Evolutionary conservation across 768 basidiomycete species (phyloP).

Genomic region (Macrolepiota dolichaula): DNA sequence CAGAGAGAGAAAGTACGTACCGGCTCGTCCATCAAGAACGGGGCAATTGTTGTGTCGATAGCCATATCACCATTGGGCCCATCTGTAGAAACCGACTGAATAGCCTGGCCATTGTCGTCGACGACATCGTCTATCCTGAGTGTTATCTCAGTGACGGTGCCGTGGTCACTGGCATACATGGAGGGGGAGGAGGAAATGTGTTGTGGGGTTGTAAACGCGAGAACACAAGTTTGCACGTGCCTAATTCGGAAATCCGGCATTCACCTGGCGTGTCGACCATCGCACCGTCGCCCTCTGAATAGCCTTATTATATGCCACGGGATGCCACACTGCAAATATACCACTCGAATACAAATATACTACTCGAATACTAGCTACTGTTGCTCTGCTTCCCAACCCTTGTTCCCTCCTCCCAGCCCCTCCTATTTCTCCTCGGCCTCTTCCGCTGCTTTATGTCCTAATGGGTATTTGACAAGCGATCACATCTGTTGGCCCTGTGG

Average conservation of each 20-base stretch:
- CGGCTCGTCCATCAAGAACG: slow-evolving; percentile 7
- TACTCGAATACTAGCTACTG: neutral
- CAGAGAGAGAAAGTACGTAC: neutral
- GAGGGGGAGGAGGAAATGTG: neutral
- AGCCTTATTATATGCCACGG: neutral
- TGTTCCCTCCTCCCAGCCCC: neutral
- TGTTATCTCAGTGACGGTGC: neutral
- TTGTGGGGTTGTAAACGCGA: slow-evolving; percentile 6
- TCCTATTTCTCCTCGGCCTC: neutral
- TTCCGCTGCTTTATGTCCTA: neutral
- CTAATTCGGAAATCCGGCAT: neutral
- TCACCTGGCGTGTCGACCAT: neutral
- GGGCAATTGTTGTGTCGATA: slow-evolving; percentile 10
- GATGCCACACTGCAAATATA: neutral
- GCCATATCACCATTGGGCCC: neutral
- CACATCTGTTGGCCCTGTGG: neutral
- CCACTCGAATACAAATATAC: neutral
- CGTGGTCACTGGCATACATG: neutral
- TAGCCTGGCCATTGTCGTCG: slow-evolving; percentile 10
- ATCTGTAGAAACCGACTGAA: neutral
- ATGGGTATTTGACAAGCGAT: neutral
- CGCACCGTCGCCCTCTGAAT: neutral
- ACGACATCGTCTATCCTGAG: slow-evolving; percentile 12
- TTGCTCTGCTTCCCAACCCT: neutral
- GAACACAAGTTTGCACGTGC: neutral